A percentile compares a stretch with the other conserved stretches of the same genome.
These are phyloP conservation scores for Silene noctiflora DNA, from an alignment of 179 eudicot species.

Conservation along the genomic window DNA sequence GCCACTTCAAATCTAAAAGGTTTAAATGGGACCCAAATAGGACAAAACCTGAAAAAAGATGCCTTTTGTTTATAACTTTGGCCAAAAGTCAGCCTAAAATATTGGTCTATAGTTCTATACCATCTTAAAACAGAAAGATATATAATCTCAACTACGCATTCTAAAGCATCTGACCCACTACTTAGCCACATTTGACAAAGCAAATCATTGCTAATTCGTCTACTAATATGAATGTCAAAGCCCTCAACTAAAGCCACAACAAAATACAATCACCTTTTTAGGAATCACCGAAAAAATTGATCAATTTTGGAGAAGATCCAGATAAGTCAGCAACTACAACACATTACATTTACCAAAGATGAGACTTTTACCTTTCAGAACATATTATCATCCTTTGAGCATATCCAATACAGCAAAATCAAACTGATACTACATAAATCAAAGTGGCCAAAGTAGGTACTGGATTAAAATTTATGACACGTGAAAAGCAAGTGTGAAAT, in stretches of 20 bases:
- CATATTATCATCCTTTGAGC: neutral
- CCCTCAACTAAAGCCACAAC: neutral
- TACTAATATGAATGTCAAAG: neutral
- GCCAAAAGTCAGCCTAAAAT: conserved; percentile 23
- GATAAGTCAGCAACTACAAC: neutral
- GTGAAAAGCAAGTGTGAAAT: neutral
- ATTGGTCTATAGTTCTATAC: neutral
- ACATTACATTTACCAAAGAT: neutral
- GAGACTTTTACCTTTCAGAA: conserved; percentile 10
- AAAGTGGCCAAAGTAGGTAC: neutral
- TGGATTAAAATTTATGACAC: neutral
- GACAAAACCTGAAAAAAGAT: conserved; percentile 2
- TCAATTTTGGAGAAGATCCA: neutral
- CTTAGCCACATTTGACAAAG: neutral
- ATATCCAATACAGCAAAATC: conserved; percentile 7
- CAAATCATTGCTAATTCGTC: neutral
- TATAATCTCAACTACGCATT: conserved; percentile 18
- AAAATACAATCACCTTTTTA: neutral
- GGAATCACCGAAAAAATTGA: neutral
- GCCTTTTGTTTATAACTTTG: neutral
- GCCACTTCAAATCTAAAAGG: conserved; percentile 16
- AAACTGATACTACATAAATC: conserved; percentile 8
- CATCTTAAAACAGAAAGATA: conserved; percentile 14
- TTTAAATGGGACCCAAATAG: conserved; percentile 22
- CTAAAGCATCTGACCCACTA: neutral